phyloP scores from a whole-genome alignment of 345 rosid species.

The Fremontodendron californicum region DNA sequence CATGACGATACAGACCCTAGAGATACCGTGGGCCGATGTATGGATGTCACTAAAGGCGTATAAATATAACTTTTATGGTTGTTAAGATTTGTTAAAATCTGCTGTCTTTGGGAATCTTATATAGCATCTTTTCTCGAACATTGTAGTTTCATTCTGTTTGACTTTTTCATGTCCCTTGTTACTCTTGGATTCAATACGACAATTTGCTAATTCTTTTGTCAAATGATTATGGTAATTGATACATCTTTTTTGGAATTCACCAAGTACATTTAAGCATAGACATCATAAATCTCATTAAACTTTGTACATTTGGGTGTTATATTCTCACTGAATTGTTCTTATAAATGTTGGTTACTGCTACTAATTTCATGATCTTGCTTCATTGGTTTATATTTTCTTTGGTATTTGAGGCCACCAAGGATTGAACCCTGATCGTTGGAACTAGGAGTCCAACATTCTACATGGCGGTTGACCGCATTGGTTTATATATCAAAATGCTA shows the following conservation, averaged over 20 bases:
- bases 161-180: not conserved
- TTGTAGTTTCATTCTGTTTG: not conserved
- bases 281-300: not conserved
- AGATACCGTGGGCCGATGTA: constrained; percentile 69
- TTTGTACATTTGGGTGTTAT: not conserved
- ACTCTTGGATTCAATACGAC: constrained; percentile 5
- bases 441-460: not conserved
- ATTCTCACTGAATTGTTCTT: not conserved
- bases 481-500: not conserved
- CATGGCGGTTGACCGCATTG: not conserved
- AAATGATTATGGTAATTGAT: not conserved
- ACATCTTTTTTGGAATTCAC: not conserved
- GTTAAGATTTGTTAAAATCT: constrained; percentile 1
- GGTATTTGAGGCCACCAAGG: not conserved
- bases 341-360: not conserved
- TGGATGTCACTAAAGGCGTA: constrained; percentile 75
- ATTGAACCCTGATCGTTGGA: not conserved
- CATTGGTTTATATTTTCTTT: not conserved
- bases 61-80: constrained; percentile 3
- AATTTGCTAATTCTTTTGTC: not conserved
- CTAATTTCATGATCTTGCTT: not conserved
- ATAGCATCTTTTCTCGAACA: not conserved
- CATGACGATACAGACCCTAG: constrained; percentile 83
- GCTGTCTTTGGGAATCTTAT: not conserved
- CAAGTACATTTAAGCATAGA: not conserved